Conservation (phyloP, 305 asterid species). For the Plantago coronopus region DNA sequence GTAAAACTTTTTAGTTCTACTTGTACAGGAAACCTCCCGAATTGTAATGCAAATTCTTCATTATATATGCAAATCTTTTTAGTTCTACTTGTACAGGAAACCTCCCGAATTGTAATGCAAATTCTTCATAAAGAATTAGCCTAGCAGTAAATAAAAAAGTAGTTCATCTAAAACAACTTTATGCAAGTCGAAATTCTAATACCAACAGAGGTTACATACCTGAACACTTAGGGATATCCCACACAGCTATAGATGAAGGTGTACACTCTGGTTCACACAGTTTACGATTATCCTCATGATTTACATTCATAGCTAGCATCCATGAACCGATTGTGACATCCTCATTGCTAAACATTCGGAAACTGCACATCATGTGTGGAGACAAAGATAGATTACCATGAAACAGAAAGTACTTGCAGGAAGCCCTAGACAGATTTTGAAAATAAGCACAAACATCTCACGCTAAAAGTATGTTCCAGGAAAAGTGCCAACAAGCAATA, state of each 20-base stretch:
- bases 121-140: constrained; percentile 2
- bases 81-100: too few species aligned
- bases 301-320: constrained; percentile 99
- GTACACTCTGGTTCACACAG: constrained; percentile 73
- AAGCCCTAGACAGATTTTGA: too few species aligned
- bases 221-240: constrained; percentile 98
- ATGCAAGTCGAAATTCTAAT: neutral
- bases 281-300: constrained; percentile 63
- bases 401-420: neutral
- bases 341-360: constrained; percentile 97
- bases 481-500: too few species aligned
- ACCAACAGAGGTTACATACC: constrained; percentile 37
- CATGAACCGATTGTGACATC: constrained; percentile 99
- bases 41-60: too few species aligned
- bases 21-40: too few species aligned
- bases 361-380: constrained; percentile 38
- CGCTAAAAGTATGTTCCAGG: too few species aligned
- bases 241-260: constrained; percentile 72
- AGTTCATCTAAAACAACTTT: neutral
- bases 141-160: neutral
- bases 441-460: too few species aligned
- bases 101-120: too few species aligned
- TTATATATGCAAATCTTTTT: too few species aligned
- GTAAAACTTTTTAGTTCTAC: too few species aligned
- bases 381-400: neutral